Base-by-base conservation (phyloP, 768 basidiomycete genomes). In the Boletus vinaceobasis region DNA sequence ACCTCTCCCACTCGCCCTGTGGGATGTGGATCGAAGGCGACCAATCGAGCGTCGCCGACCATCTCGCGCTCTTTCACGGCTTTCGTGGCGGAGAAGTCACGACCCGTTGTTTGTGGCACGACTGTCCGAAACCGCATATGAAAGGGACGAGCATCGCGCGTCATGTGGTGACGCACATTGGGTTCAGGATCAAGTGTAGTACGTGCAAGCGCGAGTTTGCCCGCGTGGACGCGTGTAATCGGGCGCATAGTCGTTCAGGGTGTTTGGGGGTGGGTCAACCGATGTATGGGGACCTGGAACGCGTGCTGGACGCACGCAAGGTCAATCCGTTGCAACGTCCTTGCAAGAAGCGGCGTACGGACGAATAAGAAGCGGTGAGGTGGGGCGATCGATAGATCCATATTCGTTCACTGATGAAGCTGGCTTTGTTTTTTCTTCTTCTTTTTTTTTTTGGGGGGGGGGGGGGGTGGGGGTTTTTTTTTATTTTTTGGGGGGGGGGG, bases 21-120 rank as follows among this genome's bases (percentile, higher is more conserved):
- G 57, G 68, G 1, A 70, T 70, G 70, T 72, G 71, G 63, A 68
- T 70, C 36, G 71, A 70, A 46, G 70, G 71, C 19, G 71, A 70
- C 52, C 71, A 72, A 13, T 62, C 66, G 17, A 65, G 58, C 55
- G 67, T 72, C 23, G 68, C 68, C 10, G 69, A 70, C 52, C 69
- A 70, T 52, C 64, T 70, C 55, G 57, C 60, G 11, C 67, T 64
- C 47, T 70, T 66, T 36, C 69, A 70, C 51, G 59, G 61, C 0
- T 72, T 70, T 32, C 63, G 62, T 0, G 69, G 69, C 5, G 70
- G 70, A 1, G 70, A 70, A 47, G 61, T 68, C 1, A 59, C 61
- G 42, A 70, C 66, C 23, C 61, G 66, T 5, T 72, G 69, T 59
- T 43, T 70, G 23, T 70, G 69, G 71, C 60, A 52, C n/a, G 71